Evolutionary conservation across 2,329 filamentous ascomycete genomes (phyloP), one percentile per base, ranked within the genome.

Genomic region (Colletotrichum echinochloae): DNA sequence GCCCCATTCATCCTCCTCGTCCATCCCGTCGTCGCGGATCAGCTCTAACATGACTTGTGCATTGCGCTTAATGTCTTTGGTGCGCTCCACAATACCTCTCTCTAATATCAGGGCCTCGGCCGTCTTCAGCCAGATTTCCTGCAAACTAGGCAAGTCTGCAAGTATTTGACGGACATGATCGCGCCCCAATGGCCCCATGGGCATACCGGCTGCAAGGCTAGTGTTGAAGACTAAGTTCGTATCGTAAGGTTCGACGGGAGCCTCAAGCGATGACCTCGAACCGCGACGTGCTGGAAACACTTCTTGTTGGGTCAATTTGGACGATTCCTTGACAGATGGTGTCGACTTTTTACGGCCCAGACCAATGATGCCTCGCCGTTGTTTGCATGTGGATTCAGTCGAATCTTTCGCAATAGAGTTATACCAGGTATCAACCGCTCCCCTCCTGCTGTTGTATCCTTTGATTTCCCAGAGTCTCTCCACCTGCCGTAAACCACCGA

Each of bases 391-490:
- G 11, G 83, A 74, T 41, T 86, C 85, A 7, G 71, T 78, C 61
- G 26, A 78, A 11, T 85, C 85, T 69, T 82, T 85, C 2, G 83
- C 81, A 11, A 91, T 78, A 23, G 81, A 82, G 49, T 83, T 83
- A 76, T 87, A 90, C 89, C 89, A 91, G 6, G 76, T 80, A 74
- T 91, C 89, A 20, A 91, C 89, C 1, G 87, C 86, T 26, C 83
- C 83, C 66, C 89, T 84, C 39, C 89, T 83, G 61, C 82, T 83
- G 75, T 90, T 91, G 78, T 91, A 91, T 1, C 89, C 88, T 75
- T 90, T 90, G 48, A 89, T 88, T 75, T 91, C 88, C 89, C 89
- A 91, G 44, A 91, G 84, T 54, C 86, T 83, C 74, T 91, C 87
- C 1, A 90, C 88, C 75, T 91, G 88, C 11, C 89, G 84, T 65